Conservation (phyloP, 129 eudicot species). For the Sambucus nigra region DNA sequence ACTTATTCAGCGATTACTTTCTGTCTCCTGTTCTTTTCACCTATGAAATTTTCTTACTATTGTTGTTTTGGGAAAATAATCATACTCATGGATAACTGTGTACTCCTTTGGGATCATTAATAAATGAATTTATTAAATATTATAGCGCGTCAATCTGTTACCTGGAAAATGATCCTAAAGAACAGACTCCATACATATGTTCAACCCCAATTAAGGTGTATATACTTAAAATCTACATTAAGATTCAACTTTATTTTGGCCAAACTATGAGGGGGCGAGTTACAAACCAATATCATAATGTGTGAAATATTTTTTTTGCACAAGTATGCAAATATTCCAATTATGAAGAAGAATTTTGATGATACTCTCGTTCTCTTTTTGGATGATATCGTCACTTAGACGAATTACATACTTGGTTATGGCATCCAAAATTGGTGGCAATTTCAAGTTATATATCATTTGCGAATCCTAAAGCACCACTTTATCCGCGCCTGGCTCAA, state of each 20-base stretch:
- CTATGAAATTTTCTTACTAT: too few species aligned
- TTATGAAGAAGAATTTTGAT: constrained; percentile 4
- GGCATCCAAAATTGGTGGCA: constrained; percentile 81
- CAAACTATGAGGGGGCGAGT: background rate
- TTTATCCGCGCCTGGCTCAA: constrained; percentile 90
- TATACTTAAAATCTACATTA: background rate
- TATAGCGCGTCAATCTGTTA: constrained; percentile 66
- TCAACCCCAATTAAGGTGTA: constrained; percentile 83
- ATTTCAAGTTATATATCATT: constrained; percentile 67
- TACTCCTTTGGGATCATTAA: too few species aligned
- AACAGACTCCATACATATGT: constrained; percentile 66
- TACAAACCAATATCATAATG: constrained; percentile 2
- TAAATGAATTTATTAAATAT: constrained; percentile 7
- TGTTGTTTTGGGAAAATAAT: too few species aligned
- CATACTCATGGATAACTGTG: too few species aligned
- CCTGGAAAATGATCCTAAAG: constrained; percentile 29
- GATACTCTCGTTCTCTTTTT: background rate
- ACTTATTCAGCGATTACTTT: too few species aligned
- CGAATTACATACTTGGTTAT: constrained; percentile 7
- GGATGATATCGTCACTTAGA: constrained; percentile 5
- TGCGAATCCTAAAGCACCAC: constrained; percentile 83
- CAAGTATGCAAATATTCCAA: constrained; percentile 56
- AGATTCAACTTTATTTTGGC: background rate
- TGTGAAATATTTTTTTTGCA: too few species aligned
- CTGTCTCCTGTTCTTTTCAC: too few species aligned